Evolutionary conservation across 1,284 basidiomycete species (phyloP).

Genomic region (Meripilus lineatus): DNA sequence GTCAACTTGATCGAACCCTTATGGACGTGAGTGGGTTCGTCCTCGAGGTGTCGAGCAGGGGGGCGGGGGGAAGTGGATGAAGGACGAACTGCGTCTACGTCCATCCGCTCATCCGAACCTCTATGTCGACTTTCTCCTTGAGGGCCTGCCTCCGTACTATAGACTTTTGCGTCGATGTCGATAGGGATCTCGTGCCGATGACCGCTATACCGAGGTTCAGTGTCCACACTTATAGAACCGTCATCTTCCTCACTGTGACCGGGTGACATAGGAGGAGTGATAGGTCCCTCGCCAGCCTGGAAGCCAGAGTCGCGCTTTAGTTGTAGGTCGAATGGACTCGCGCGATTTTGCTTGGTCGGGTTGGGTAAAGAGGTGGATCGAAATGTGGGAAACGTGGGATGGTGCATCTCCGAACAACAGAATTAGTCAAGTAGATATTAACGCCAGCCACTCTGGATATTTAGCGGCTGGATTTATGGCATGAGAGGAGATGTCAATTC

Average conservation of each 20-base stretch:
- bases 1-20: conserved; percentile 56
- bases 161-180: neutral
- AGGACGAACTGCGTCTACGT: conserved; percentile 18
- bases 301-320: conserved; percentile 26
- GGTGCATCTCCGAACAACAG: conserved; percentile 15
- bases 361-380: conserved; percentile 34
- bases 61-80: conserved; percentile 29
- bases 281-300: conserved; percentile 32
- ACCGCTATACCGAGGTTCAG: conserved; percentile 24
- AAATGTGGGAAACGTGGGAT: conserved; percentile 19
- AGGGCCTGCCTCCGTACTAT: conserved; percentile 1
- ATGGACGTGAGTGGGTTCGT: conserved; percentile 61
- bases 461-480: conserved; percentile 10
- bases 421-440: conserved; percentile 20
- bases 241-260: conserved; percentile 28
- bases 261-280: conserved; percentile 38
- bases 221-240: conserved; percentile 23
- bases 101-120: conserved; percentile 21
- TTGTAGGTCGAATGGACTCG: conserved; percentile 20
- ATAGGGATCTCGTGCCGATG: neutral
- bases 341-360: conserved; percentile 19
- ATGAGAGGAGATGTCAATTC: too few species aligned
- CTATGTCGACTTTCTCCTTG: conserved; percentile 10
- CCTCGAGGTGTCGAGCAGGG: conserved; percentile 58
- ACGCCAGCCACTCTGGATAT: conserved; percentile 22